Conservation (phyloP, 2,329 filamentous ascomycete genomes). For the Paracamarosporium sp. region DNA sequence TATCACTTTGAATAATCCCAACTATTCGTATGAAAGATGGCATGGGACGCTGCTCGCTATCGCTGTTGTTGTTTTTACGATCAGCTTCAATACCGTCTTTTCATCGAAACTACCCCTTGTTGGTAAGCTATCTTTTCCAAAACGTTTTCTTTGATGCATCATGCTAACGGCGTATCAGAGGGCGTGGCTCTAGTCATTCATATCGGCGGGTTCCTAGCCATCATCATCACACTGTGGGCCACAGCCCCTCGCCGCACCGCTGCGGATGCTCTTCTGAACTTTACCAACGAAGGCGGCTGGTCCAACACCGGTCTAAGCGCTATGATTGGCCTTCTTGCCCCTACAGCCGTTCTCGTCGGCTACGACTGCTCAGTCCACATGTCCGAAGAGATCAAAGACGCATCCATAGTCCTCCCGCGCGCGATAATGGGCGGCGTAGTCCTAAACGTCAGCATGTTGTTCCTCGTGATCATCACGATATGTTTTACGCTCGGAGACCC, state of each 20-base stretch:
- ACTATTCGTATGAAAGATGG: conserved; percentile 50
- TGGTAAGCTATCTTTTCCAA: background rate
- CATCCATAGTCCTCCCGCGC: conserved; percentile 45
- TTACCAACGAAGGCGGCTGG: conserved; percentile 46
- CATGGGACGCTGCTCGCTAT: conserved; percentile 57
- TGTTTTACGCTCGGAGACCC: conserved; percentile 43
- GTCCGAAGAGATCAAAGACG: conserved; percentile 48
- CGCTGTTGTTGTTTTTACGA: conserved; percentile 46
- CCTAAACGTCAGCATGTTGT: conserved; percentile 42
- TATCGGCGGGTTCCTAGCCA: conserved; percentile 48
- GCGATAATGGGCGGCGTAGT: conserved; percentile 44
- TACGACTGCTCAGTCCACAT: conserved; percentile 45
- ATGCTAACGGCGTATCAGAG: conserved; percentile 38
- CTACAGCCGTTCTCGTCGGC: conserved; percentile 31
- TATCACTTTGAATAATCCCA: conserved; percentile 45
- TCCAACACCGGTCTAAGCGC: conserved; percentile 36
- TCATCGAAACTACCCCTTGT: conserved; percentile 12
- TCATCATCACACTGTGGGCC: conserved; percentile 41
- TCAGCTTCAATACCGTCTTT: conserved; percentile 50
- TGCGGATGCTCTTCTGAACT: conserved; percentile 25
- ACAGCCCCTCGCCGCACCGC: conserved; percentile 25
- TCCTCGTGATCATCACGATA: conserved; percentile 46
- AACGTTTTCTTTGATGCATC: conserved; percentile 42
- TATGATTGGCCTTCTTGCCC: conserved; percentile 34
- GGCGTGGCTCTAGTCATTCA: conserved; percentile 36